A percentile compares a stretch with the other conserved stretches of the same genome.
These are phyloP conservation scores for Austroboletus rostrupii DNA, from an alignment of 1,284 basidiomycete species.

Conservation along the genomic window DNA sequence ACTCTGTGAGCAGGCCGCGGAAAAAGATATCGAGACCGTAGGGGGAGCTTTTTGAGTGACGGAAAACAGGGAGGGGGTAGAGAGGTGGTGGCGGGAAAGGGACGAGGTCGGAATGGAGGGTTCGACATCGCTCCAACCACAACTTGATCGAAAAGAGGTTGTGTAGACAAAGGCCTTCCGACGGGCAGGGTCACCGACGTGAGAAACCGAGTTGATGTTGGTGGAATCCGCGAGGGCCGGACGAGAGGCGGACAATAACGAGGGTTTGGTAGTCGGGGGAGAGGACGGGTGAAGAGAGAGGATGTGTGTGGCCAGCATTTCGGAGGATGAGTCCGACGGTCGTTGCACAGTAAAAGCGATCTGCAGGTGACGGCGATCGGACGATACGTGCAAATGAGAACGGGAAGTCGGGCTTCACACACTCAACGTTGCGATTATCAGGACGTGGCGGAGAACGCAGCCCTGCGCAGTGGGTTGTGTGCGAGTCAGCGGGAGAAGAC, in stretches of 20 bases:
- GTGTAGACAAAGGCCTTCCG: slow-evolving; percentile 17
- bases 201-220: slow-evolving; percentile 11
- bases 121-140: slow-evolving; percentile 9
- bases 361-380: slow-evolving; percentile 6
- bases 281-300: slow-evolving; percentile 3
- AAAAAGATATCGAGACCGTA: slow-evolving; percentile 30
- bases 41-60: slow-evolving; percentile 28
- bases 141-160: slow-evolving; percentile 11
- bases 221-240: slow-evolving; percentile 24
- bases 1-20: slow-evolving; percentile 27
- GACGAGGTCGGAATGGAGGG: not conserved
- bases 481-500: slow-evolving; percentile 6
- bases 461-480: slow-evolving; percentile 26
- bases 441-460: slow-evolving; percentile 19
- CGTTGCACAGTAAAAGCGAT: slow-evolving; percentile 12
- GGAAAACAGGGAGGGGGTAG: slow-evolving; percentile 17
- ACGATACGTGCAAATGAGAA: slow-evolving; percentile 8
- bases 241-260: slow-evolving; percentile 8
- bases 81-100: slow-evolving; percentile 10
- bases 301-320: slow-evolving; percentile 20
- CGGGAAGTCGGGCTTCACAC: slow-evolving; percentile 5
- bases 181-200: not conserved
- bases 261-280: not conserved
- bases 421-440: slow-evolving; percentile 24
- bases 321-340: slow-evolving; percentile 1